Base-by-base conservation (phyloP, 306 rosid genomes). In the Quercus robur region DNA sequence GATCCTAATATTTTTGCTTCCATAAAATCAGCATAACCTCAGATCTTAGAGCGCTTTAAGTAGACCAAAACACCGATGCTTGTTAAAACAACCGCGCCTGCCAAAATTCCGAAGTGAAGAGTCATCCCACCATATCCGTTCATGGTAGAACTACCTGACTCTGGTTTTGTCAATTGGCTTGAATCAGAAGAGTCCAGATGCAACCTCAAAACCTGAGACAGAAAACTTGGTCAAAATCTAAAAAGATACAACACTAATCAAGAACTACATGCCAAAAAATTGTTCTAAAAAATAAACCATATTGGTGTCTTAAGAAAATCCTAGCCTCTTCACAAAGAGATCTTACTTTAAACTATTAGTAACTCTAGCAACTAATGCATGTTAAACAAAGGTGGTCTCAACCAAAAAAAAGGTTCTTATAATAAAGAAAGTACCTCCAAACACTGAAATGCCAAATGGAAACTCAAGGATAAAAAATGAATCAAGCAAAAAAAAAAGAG, bases 171-270 rank as follows among this genome's bases (percentile, higher is more conserved):
- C 73, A 68, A 72, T 71, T 81, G 85, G 56, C 72, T 57, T 44
- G 86, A 86, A 77, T 85, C 85, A 5, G 80, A 77, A 56, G 77
- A 89, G 55, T 93, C 98, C 91, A 95, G 82, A 84, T 93, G 91
- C 87, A 95, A 80, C 84, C 89, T 95, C 76, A 95, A 81, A 66
- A 87, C 91, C 99, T 95, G 92, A 72, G 81, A 67, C 52, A 56
- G 69, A 72, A 31, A 56, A 56, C 54, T 19, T 1, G 44, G 41
- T 64, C 15, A 57, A 38, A 64, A 74, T 21, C 41, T 71, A 68
- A 71, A 71, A 44, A 57, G 18, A 35, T 33, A 10, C 3, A 56
- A 66, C 57, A 28, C 3, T 18, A 15, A 25, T 49, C 14, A 26
- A 18, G 23, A 17, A 38, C 28, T 11, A 63, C 4, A 6, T 59